Evolutionary conservation across 1,284 basidiomycete species (phyloP), one percentile per base, ranked within the genome.

Genomic region (Takashimella koratensis): DNA sequence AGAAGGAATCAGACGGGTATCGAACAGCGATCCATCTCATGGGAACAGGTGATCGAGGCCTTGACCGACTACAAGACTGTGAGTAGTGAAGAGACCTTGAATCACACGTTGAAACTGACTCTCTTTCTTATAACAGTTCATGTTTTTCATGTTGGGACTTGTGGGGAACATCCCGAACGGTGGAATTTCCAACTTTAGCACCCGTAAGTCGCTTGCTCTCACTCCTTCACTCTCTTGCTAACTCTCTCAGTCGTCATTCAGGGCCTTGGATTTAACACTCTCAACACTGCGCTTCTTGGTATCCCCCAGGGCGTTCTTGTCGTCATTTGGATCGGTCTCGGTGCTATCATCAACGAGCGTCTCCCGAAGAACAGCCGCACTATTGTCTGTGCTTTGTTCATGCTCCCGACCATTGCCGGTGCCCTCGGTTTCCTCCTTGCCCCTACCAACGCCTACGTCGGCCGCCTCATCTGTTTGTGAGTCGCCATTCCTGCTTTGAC

Each of bases 401-500:
- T 76, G 75, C 49, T 76, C 1, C 75, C 74, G 0, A 75, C 73
- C 4, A 75, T 76, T 41, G 68, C 60, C 0, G 76, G 76, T 0
- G 67, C 72, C 2, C 66, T 79, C 2, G 75, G 75, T 0, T 76
- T 77, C 63, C 58, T 76, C n/a, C 67, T 76, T 10, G 75, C 76
- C 1, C 76, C 76, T 3, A 45, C 48, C 1, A 47, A 74, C 23
- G 75, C 75, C 13, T 71, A 76, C 54, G 67, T 75, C 40, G 74
- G 72, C 1, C 59, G 74, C n/a, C 57, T 76, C 8, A 74, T 75
- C 58, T 91, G 58, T 84, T 91, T 73, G 87, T 70, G 54, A 60
- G 61, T 65, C 2, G 13, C n/a, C 39, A 8, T n/a, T 39, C 16
- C 24, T 19, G 8, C 23, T 20, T n/a, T 26, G 22, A 36, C 30